Percentiles rank a stretch among this genome's conserved stretches.
These are phyloP conservation scores for Coemansia javaensis DNA, from an alignment of 192 early-diverging fungal species.

Conservation along the genomic window DNA sequence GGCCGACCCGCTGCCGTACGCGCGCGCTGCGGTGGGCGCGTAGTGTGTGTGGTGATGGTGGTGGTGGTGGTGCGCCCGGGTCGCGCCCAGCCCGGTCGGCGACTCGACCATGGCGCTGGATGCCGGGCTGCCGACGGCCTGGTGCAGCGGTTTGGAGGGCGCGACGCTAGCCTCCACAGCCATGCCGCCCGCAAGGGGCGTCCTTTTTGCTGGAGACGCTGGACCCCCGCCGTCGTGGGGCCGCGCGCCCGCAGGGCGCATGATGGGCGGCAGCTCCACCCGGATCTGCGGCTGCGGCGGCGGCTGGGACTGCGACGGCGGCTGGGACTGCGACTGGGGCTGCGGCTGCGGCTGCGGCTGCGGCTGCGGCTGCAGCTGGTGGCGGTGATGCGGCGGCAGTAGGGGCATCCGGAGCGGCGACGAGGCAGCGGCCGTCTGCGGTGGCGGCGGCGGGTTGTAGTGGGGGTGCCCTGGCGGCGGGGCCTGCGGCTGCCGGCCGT, in stretches of 20 bases:
- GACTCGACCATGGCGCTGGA: constrained; percentile 21
- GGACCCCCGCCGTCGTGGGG: constrained; percentile 1
- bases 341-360: constrained; percentile 4
- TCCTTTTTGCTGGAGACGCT: background rate
- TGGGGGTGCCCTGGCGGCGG: too few species aligned
- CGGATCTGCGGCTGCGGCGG: constrained; percentile 9
- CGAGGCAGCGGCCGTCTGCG: too few species aligned
- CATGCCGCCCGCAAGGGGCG: constrained; percentile 11
- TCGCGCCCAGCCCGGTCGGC: constrained; percentile 8
- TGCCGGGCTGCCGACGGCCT: constrained; percentile 5
- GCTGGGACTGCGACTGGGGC: constrained; percentile 8
- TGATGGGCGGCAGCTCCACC: constrained; percentile 16
- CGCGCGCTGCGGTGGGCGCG: background rate
- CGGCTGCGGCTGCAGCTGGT: too few species aligned
- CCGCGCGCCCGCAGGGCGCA: constrained; percentile 2
- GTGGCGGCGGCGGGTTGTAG: too few species aligned
- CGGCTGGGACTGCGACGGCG: constrained; percentile 1
- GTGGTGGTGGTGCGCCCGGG: background rate
- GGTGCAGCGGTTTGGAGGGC: constrained; percentile 18
- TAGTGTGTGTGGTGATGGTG: constrained; percentile 4
- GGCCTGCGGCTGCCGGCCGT: background rate
- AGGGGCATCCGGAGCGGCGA: too few species aligned
- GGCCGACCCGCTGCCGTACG: constrained; percentile 4
- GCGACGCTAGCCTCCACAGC: constrained; percentile 16
- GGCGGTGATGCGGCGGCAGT: too few species aligned